Percentiles rank a stretch among this genome's conserved stretches.
phyloP scores from a whole-genome alignment of 1,139 yeast species.

The Yamadazyma mexicana region DNA sequence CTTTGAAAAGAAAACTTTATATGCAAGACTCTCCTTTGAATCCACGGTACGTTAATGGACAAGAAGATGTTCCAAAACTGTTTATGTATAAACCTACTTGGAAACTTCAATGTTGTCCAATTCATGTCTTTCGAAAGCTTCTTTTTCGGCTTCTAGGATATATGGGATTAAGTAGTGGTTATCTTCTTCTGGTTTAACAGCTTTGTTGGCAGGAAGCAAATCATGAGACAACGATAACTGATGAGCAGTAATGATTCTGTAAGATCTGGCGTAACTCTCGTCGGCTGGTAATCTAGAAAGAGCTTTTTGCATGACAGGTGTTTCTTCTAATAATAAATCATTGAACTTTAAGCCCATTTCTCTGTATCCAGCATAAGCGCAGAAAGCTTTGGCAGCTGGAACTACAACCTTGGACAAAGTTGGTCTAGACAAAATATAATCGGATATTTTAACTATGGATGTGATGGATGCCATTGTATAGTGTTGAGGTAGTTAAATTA shows the following conservation, averaged over 20 bases:
- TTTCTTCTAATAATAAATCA: constrained; percentile 86
- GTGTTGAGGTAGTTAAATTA: background rate
- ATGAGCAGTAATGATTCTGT: constrained; percentile 88
- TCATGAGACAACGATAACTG: constrained; percentile 85
- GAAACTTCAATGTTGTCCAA: constrained; percentile 70
- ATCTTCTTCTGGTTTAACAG: constrained; percentile 81
- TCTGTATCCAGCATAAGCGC: constrained; percentile 85
- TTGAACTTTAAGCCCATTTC: constrained; percentile 86
- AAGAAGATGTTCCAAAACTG: background rate
- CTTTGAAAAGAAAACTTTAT: constrained; percentile 1
- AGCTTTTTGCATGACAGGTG: constrained; percentile 83
- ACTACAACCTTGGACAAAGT: constrained; percentile 69
- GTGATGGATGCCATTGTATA: constrained; percentile 68
- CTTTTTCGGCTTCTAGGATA: constrained; percentile 92
- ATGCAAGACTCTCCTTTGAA: constrained; percentile 5
- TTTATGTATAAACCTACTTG: constrained; percentile 6
- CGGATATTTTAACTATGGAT: constrained; percentile 78
- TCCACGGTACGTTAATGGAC: background rate
- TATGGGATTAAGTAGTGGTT: constrained; percentile 83
- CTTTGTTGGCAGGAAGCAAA: constrained; percentile 78
- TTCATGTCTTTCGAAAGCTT: constrained; percentile 81
- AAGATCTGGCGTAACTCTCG: constrained; percentile 86
- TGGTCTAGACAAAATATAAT: constrained; percentile 80
- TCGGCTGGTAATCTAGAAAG: constrained; percentile 80
- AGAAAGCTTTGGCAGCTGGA: constrained; percentile 78